Evolutionary conservation across 192 early-diverging fungal species (phyloP).

Genomic region (Entophlyctis luteolus): DNA sequence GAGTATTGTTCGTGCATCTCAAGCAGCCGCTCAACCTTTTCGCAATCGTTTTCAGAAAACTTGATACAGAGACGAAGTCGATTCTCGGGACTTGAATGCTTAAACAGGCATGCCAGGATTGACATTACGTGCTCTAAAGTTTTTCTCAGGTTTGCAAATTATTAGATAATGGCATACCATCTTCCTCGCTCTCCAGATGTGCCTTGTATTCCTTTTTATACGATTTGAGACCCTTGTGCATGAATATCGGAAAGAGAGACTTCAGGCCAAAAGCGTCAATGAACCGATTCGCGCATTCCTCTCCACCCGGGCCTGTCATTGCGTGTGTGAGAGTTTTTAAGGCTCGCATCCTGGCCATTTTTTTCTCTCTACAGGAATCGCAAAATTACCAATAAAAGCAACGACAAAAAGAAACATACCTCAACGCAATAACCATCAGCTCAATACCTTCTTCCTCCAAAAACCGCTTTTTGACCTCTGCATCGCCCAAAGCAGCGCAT

Average conservation of each 20-base stretch:
- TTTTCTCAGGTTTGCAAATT: too few species aligned
- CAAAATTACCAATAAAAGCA: not conserved
- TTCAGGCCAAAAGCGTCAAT: constrained; percentile 80
- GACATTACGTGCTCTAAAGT: constrained; percentile 83
- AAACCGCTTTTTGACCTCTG: constrained; percentile 69
- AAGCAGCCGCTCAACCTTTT: constrained; percentile 79
- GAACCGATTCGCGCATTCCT: constrained; percentile 63
- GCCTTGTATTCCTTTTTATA: constrained; percentile 76
- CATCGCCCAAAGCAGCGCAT: constrained; percentile 66
- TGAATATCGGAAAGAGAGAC: constrained; percentile 80
- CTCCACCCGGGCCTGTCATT: constrained; percentile 37
- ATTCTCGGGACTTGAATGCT: constrained; percentile 51
- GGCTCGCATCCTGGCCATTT: constrained; percentile 73
- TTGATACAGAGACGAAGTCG: constrained; percentile 75
- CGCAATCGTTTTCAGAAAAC: constrained; percentile 74
- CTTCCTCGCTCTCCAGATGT: constrained; percentile 75
- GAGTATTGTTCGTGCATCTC: constrained; percentile 71
- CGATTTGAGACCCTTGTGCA: constrained; percentile 73
- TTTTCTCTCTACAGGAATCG: constrained; percentile 57
- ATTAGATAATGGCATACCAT: constrained; percentile 45
- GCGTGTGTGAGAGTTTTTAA: constrained; percentile 81
- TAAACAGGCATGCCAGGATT: constrained; percentile 77
- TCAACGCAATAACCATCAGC: constrained; percentile 84
- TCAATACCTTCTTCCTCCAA: constrained; percentile 84
- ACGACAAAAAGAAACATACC: constrained; percentile 41